Evolutionary conservation across 257 asterid genomes (phyloP).

Genomic region (Rubia yunnanensis): DNA sequence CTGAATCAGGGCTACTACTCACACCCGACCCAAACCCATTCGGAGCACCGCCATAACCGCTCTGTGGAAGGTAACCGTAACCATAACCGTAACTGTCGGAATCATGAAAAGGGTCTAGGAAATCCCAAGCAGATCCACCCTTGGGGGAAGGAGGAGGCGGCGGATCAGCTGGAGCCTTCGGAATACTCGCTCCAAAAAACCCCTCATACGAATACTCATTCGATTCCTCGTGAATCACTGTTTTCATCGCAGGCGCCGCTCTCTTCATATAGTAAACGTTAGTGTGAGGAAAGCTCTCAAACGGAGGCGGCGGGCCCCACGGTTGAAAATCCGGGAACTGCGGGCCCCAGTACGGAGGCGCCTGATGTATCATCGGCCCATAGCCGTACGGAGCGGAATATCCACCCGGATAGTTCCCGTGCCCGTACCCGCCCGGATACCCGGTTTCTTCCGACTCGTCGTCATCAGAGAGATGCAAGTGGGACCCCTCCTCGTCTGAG

Average conservation of each 20-base stretch:
- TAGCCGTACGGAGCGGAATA: slow-evolving; percentile 15
- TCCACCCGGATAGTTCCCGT: slow-evolving; percentile 5
- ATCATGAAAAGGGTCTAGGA: slow-evolving; percentile 61
- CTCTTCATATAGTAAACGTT: slow-evolving; percentile 73
- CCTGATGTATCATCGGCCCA: slow-evolving; percentile 15
- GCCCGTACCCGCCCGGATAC: slow-evolving; percentile 6
- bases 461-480: slow-evolving; percentile 49
- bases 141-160: slow-evolving; percentile 93
- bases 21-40: slow-evolving; percentile 37
- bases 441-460: slow-evolving; percentile 28
- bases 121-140: slow-evolving; percentile 70
- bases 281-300: slow-evolving; percentile 15
- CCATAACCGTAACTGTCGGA: slow-evolving; percentile 28
- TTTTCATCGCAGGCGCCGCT: slow-evolving; percentile 49
- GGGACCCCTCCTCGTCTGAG: slow-evolving; percentile 33
- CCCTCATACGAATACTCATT: slow-evolving; percentile 52
- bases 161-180: slow-evolving; percentile 29
- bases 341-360: slow-evolving; percentile 21
- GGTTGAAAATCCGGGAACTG: slow-evolving; percentile 18
- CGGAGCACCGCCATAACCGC: slow-evolving; percentile 6
- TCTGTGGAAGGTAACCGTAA: slow-evolving; percentile 26
- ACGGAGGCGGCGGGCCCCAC: slow-evolving; percentile 17
- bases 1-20: slow-evolving; percentile 93
- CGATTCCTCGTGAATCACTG: slow-evolving; percentile 55
- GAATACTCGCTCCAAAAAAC: slow-evolving; percentile 27